Evolutionary conservation across 306 rosid genomes (phyloP), one percentile per base, ranked within the genome.

Genomic region (Luffa aegyptiaca): DNA sequence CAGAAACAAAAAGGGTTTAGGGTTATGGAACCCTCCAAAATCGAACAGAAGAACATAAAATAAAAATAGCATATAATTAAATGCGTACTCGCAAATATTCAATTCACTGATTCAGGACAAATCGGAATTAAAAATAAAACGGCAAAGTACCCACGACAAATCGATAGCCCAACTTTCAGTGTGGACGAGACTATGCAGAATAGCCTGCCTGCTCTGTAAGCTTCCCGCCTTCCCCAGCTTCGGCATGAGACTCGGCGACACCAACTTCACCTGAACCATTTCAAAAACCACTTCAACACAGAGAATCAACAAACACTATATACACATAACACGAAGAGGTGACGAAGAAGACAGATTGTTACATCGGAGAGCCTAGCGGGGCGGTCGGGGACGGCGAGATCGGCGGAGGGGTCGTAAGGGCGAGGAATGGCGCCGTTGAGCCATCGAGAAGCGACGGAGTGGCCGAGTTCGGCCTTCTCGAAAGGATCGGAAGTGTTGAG

Each of bases 131-230:
- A 53, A 45, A 8, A 42, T 72, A 42, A 77, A 73, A 51, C 41
- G 21, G 20, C 10, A 53, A 17, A 76, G 71, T 86, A 93, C 98
- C 98, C 97, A 94, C 62, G 97, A 94, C 86, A 94, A 81, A 75
- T 94, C 98, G 39, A 90, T 84, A 35, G 98, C 98, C 98, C 97
- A 94, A 81, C 98, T 93, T 83, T 93, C 98, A 35, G 85, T 93
- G 80, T 92, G 98, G 69, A 89, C 85, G 63, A 92, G 93, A 81
- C 98, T 92, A 80, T 92, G 98, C 49, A 93, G 90, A 48, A 93
- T 90, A 82, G 96, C 93, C 82, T 84, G 88, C 81, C 98, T 84
- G 78, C 98, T 93, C 87, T 88, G 93, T 86, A 93, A 90, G 93
- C 96, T 92, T 5, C 98, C 98, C 1, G 91, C 98, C 86, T 85